Evolutionary conservation across 2,329 filamentous ascomycete genomes (phyloP), one percentile per base, ranked within the genome.

Genomic region (Sclerotinia nivalis): DNA sequence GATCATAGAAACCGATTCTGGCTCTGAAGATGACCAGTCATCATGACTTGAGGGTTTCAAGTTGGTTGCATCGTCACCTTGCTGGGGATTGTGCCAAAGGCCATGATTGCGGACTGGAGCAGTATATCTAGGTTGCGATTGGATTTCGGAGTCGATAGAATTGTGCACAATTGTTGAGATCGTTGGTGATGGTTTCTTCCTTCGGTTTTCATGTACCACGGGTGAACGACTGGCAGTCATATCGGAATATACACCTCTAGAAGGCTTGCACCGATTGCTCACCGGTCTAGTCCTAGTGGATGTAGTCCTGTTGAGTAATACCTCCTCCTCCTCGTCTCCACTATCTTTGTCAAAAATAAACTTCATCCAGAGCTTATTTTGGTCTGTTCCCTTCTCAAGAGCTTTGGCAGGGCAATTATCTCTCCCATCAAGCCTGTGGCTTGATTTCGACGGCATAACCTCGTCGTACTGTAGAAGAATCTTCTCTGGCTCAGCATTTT

Each of bases 361-460:
- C 8, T 62, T 70, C 64, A 67, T 70, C 69, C 69, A 70, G 9
- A 70, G 56, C 10, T 70, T 47, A 5, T 68, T 56, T 45, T 15
- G 45, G 43, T 68, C 47, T 43, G 45, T 13, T 13, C 67, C 37
- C 12, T 37, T 43, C 8, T 45, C 20, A 10, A 22, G 3, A 52
- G 8, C 9, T 40, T 52, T 4, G 2, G 25, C 37, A 10, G 50
- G 25, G 28, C 15, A 34, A 12, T 34, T 25, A 6, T 62, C 47
- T 31, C 22, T 6, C 15, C 6, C 22, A 12, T 10, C 7, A 12
- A 40, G 8, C 22, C 20, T 25, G 3, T 40, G 37, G 15, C 20
- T 12, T n/a, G 22, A 65, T 65, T 59, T 37, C 2, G 5, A 4
- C n/a, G 12, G 1, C 5, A 13, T 2, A 6, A 28, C 20, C 25